Conservation (phyloP, 1,284 basidiomycete genomes). For the Irpex sp. region DNA sequence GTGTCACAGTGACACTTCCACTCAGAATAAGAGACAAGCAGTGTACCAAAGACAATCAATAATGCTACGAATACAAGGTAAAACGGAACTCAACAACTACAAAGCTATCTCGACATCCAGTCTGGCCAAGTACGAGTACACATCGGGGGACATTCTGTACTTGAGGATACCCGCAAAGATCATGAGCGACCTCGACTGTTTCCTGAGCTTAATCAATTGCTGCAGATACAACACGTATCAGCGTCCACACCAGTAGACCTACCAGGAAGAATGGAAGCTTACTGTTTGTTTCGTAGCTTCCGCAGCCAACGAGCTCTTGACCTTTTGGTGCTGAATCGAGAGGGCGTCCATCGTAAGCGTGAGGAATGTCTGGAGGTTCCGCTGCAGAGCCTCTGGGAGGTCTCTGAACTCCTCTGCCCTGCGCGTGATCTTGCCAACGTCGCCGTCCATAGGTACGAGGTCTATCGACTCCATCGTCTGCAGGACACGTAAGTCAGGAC, state of each 20-base stretch:
- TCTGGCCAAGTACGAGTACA: conserved; percentile 83
- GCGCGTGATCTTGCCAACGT: conserved; percentile 81
- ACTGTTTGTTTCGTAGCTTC: conserved; percentile 75
- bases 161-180: conserved; percentile 85
- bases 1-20: no score
- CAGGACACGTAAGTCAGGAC: neutral
- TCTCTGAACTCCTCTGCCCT: conserved; percentile 89
- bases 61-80: neutral
- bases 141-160: conserved; percentile 85
- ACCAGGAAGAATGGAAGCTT: conserved; percentile 21
- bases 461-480: conserved; percentile 88
- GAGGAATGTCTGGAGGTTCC: conserved; percentile 86
- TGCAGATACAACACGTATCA: conserved; percentile 23
- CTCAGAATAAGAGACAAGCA: neutral
- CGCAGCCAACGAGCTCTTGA: conserved; percentile 69
- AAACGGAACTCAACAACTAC: conserved; percentile 23
- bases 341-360: conserved; percentile 94
- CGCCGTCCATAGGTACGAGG: conserved; percentile 83
- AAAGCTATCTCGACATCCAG: conserved; percentile 75
- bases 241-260: neutral
- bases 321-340: conserved; percentile 70
- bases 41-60: neutral
- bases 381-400: conserved; percentile 80
- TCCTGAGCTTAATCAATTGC: conserved; percentile 58
- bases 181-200: conserved; percentile 77